These are phyloP conservation scores for Trichoderma pleuroti DNA, from an alignment of 2,329 filamentous ascomycete species.

Conservation along the genomic window DNA sequence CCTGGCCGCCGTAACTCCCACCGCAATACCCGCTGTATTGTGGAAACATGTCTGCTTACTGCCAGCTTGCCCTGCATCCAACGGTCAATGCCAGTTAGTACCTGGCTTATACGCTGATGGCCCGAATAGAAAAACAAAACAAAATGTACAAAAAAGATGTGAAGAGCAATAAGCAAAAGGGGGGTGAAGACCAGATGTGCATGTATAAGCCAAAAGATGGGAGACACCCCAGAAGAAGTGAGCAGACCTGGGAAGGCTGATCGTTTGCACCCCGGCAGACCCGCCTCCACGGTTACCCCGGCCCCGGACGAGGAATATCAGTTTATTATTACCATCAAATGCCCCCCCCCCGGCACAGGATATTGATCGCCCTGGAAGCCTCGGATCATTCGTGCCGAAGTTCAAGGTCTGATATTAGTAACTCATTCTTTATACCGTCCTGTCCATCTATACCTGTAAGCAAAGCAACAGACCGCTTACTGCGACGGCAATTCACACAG, in stretches of 20 bases:
- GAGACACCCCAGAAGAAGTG: not conserved
- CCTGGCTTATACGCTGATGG: not conserved
- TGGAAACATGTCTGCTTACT: not conserved
- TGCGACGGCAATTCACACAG: not conserved
- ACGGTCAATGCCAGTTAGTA: not conserved
- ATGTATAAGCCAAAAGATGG: not conserved
- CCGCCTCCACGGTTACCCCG: not conserved
- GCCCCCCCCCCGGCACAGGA: not conserved
- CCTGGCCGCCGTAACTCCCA: not conserved
- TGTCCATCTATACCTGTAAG: not conserved
- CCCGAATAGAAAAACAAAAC: not conserved
- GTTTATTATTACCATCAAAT: not conserved
- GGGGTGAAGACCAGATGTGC: not conserved
- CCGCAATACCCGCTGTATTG: not conserved
- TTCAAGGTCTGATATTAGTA: not conserved
- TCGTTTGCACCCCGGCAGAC: not conserved
- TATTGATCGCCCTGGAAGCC: not conserved
- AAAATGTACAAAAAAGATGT: not conserved
- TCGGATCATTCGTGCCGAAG: constrained; percentile 1
- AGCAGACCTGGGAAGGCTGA: not conserved
- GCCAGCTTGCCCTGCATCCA: not conserved
- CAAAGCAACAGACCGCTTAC: not conserved
- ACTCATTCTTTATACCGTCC: too few relatives aligned
- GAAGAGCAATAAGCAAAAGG: not conserved
- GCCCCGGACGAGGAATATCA: not conserved